These are phyloP conservation scores for Podila verticillata DNA, from an alignment of 192 early-diverging fungal genomes.

Conservation along the genomic window DNA sequence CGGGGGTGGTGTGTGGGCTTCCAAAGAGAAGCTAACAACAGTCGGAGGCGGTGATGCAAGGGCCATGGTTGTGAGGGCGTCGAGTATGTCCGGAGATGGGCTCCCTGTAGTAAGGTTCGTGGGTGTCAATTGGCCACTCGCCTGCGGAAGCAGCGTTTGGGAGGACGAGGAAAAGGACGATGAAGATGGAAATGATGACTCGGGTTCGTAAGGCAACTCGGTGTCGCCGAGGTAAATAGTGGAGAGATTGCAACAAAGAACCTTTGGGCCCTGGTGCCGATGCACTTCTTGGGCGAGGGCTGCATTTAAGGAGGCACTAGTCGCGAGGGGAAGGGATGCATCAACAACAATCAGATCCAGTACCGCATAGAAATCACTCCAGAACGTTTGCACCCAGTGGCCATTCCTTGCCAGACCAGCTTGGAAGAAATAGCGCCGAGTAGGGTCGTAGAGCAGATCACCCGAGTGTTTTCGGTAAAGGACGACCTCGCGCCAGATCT, in stretches of 20 bases:
- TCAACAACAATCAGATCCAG: neutral
- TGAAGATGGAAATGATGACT: neutral
- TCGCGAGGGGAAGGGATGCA: neutral
- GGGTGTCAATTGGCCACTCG: no score
- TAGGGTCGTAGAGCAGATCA: neutral
- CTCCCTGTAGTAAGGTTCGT: no score
- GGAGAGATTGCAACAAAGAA: neutral
- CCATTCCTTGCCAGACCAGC: slow-evolving; percentile 2
- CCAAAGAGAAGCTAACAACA: neutral
- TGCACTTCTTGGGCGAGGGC: no score
- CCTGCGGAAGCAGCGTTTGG: neutral
- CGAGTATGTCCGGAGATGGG: no score
- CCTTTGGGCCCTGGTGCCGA: neutral
- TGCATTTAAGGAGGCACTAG: neutral
- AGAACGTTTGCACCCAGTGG: slow-evolving; percentile 1
- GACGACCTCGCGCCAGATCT: slow-evolving; percentile 2
- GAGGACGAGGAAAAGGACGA: neutral
- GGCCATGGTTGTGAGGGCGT: neutral
- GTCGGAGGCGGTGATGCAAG: neutral
- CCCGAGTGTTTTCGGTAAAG: neutral
- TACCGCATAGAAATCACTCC: neutral
- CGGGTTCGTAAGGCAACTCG: neutral
- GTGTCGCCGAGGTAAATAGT: neutral
- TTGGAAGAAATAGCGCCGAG: neutral
- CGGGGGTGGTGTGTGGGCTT: neutral